These are phyloP conservation scores for Flammula alnicola DNA, from an alignment of 1,284 basidiomycete species.

Conservation along the genomic window DNA sequence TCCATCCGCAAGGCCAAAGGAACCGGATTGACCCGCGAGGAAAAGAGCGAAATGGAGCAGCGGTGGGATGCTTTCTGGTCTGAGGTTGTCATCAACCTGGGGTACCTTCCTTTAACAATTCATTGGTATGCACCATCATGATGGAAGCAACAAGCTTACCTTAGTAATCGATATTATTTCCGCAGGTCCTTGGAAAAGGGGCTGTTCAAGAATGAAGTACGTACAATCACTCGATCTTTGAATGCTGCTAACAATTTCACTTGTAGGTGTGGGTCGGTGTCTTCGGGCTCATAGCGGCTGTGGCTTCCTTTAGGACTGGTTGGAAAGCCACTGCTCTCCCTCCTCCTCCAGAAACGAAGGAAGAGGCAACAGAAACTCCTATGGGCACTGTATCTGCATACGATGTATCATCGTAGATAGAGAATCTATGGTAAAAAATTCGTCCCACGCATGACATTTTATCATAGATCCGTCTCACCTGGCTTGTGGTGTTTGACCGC, in stretches of 20 bases:
- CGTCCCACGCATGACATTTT: background rate
- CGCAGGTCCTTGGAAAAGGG: slow-evolving; percentile 71
- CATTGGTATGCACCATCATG: slow-evolving; percentile 65
- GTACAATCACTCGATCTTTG: slow-evolving; percentile 17
- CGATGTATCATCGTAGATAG: slow-evolving; percentile 27
- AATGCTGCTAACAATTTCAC: slow-evolving; percentile 7
- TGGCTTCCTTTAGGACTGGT: slow-evolving; percentile 71
- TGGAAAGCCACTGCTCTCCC: slow-evolving; percentile 75
- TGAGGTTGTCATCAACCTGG: slow-evolving; percentile 75
- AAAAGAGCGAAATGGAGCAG: slow-evolving; percentile 60
- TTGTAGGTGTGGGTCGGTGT: slow-evolving; percentile 63
- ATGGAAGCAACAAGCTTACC: background rate
- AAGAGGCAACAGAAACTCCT: slow-evolving; percentile 17
- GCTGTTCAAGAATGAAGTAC: slow-evolving; percentile 66
- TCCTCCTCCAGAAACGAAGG: slow-evolving; percentile 29
- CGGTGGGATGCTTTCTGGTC: slow-evolving; percentile 75
- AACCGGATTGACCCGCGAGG: slow-evolving; percentile 46
- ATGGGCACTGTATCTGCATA: slow-evolving; percentile 24
- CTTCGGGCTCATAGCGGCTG: slow-evolving; percentile 65
- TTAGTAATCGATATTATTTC: slow-evolving; percentile 2
- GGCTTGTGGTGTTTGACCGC: background rate
- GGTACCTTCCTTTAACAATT: slow-evolving; percentile 79
- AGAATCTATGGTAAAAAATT: too few species aligned
- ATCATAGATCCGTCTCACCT: background rate
- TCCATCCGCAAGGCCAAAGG: slow-evolving; percentile 63